Conservation (phyloP, 768 basidiomycete genomes). For the Rhizopogon rudus region DNA sequence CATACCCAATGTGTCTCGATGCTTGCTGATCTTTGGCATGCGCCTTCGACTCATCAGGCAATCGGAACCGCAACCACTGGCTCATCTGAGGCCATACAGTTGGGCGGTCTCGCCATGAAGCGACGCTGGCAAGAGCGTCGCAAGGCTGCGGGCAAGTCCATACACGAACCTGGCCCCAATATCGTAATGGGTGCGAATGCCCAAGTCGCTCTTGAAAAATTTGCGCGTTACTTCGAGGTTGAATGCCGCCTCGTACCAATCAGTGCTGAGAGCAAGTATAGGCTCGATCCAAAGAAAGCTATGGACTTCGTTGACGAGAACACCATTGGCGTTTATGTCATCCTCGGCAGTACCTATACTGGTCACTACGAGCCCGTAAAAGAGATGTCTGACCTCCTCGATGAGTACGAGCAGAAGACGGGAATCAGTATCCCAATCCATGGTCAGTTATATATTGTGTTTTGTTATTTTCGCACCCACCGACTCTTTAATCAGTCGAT, state of each 20-base stretch:
- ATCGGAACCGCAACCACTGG: slow-evolving; percentile 71
- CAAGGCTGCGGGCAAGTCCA: slow-evolving; percentile 60
- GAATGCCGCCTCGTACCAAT: slow-evolving; percentile 63
- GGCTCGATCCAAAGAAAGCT: slow-evolving; percentile 65
- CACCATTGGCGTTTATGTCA: slow-evolving; percentile 65
- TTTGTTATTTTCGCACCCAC: slow-evolving; percentile 13
- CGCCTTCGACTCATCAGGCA: slow-evolving; percentile 46
- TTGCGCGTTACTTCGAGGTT: slow-evolving; percentile 64
- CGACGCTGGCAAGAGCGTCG: slow-evolving; percentile 64
- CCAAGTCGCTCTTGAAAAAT: slow-evolving; percentile 68
- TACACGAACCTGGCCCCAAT: slow-evolving; percentile 62
- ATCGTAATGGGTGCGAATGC: slow-evolving; percentile 66
- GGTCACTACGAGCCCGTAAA: slow-evolving; percentile 76
- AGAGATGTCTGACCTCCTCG: slow-evolving; percentile 74
- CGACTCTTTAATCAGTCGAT: slow-evolving; percentile 33
- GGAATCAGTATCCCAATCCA: slow-evolving; percentile 43
- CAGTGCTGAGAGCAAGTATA: slow-evolving; percentile 64
- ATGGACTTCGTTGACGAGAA: slow-evolving; percentile 69
- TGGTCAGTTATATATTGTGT: slow-evolving; percentile 20
- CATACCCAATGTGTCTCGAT: slow-evolving; percentile 47
- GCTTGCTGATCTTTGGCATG: slow-evolving; percentile 67
- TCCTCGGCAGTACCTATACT: slow-evolving; percentile 52
- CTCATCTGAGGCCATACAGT: slow-evolving; percentile 67
- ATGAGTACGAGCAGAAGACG: slow-evolving; percentile 45
- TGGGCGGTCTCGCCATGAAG: slow-evolving; percentile 71